Evolutionary conservation across 2,329 filamentous ascomycete genomes (phyloP).

Genomic region (Alternaria viburni): DNA sequence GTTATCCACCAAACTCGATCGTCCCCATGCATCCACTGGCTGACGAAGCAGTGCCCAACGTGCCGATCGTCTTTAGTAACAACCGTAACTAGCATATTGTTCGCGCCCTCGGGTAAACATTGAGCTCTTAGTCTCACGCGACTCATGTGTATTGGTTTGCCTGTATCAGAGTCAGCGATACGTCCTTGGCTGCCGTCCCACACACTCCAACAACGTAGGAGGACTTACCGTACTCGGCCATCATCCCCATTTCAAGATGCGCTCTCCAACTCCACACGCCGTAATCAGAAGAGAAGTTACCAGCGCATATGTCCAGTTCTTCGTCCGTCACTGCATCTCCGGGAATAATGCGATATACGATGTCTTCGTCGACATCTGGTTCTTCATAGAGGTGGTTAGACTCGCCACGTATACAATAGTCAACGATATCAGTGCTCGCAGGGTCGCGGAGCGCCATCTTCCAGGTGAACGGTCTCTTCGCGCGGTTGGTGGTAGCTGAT

Average conservation of each 20-base stretch:
- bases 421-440: neutral
- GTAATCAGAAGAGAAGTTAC: conserved; percentile 1
- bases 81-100: conserved; percentile 11
- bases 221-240: neutral
- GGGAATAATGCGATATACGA: conserved; percentile 5
- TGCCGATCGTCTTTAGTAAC: neutral
- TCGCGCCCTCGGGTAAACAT: neutral
- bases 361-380: conserved; percentile 7
- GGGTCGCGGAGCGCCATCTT: neutral
- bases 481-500: neutral
- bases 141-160: neutral
- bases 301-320: conserved; percentile 1
- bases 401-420: conserved; percentile 6
- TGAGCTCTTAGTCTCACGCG: neutral
- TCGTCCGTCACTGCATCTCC: neutral
- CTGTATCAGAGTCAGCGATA: neutral
- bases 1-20: conserved; percentile 18
- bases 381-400: conserved; percentile 6
- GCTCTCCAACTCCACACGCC: neutral
- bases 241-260: neutral
- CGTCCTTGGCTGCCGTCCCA: neutral
- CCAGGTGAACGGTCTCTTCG: neutral
- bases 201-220: neutral
- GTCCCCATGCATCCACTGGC: conserved; percentile 8
- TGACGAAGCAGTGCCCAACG: conserved; percentile 15